Evolutionary conservation across 2,329 filamentous ascomycete species (phyloP).

Genomic region (Zasmidium angulare): DNA sequence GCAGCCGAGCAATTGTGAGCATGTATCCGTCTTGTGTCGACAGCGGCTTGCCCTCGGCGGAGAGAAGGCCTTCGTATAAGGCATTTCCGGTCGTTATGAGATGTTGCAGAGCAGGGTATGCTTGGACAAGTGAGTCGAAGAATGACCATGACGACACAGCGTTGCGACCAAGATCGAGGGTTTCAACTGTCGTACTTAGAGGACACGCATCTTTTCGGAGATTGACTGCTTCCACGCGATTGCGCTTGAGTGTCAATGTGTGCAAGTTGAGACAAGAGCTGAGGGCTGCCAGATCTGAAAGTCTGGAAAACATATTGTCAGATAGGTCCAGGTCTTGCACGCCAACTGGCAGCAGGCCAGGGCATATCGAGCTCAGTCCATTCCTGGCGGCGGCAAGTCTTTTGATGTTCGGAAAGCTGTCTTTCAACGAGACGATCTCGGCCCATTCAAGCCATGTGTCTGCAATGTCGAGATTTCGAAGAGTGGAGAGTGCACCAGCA

Average conservation of each 20-base stretch:
- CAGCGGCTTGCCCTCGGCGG: constrained; percentile 42
- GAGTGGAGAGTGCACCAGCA: neutral
- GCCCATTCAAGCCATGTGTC: constrained; percentile 45
- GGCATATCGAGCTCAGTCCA: constrained; percentile 35
- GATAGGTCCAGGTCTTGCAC: constrained; percentile 68
- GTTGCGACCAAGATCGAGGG: constrained; percentile 50
- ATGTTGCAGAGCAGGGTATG: constrained; percentile 71
- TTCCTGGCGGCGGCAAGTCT: constrained; percentile 49
- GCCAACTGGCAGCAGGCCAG: constrained; percentile 46
- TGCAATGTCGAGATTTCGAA: constrained; percentile 46
- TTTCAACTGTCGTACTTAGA: constrained; percentile 36
- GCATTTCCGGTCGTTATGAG: constrained; percentile 86
- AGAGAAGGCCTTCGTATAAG: constrained; percentile 63
- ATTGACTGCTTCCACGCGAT: constrained; percentile 57
- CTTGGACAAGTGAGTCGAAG: constrained; percentile 63
- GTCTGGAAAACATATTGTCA: constrained; percentile 64
- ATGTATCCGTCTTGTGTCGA: constrained; percentile 81
- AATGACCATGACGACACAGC: constrained; percentile 64
- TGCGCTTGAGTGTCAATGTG: constrained; percentile 68
- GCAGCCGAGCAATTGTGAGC: constrained; percentile 77
- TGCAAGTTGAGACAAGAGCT: constrained; percentile 56
- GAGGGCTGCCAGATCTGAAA: constrained; percentile 60
- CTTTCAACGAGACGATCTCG: constrained; percentile 42
- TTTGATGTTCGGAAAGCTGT: constrained; percentile 56
- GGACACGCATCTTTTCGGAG: constrained; percentile 8